phyloP scores from a whole-genome alignment of 2,329 filamentous ascomycete genomes.

The Xylariales sp. region DNA sequence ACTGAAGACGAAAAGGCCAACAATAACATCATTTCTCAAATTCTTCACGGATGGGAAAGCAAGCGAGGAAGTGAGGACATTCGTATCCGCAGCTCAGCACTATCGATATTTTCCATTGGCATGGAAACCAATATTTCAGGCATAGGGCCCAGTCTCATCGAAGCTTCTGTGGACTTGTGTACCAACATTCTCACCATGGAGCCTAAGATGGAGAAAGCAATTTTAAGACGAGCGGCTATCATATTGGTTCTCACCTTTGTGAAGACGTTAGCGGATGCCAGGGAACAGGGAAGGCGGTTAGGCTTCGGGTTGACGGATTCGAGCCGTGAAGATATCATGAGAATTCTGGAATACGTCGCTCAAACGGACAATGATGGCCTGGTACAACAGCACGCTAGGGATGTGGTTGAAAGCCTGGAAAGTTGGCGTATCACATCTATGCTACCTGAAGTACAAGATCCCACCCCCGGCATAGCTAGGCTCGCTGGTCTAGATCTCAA shows the following conservation, averaged over 20 bases:
- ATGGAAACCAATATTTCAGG: constrained; percentile 59
- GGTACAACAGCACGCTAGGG: constrained; percentile 61
- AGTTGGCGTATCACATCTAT: constrained; percentile 54
- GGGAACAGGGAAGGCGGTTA: constrained; percentile 38
- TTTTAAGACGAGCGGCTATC: constrained; percentile 63
- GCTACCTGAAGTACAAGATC: constrained; percentile 29
- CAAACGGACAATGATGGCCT: constrained; percentile 64
- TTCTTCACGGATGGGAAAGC: constrained; percentile 65
- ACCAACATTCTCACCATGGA: constrained; percentile 62
- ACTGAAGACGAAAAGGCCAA: constrained; percentile 9
- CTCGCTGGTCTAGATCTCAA: constrained; percentile 33
- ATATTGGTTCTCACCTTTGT: constrained; percentile 60
- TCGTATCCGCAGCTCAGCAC: constrained; percentile 62
- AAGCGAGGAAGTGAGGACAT: constrained; percentile 64
- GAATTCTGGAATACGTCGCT: constrained; percentile 59
- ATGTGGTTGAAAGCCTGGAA: constrained; percentile 63
- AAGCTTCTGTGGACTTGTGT: constrained; percentile 57
- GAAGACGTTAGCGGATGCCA: constrained; percentile 51
- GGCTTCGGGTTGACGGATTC: constrained; percentile 50
- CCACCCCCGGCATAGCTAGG: constrained; percentile 20
- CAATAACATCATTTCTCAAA: constrained; percentile 48
- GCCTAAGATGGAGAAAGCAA: constrained; percentile 52
- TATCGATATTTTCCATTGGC: constrained; percentile 58
- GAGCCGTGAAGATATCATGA: constrained; percentile 57
- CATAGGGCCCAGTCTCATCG: constrained; percentile 47